These are phyloP conservation scores for Zygotorulaspora mrakii DNA, from an alignment of 1,139 yeast genomes.

Conservation along the genomic window DNA sequence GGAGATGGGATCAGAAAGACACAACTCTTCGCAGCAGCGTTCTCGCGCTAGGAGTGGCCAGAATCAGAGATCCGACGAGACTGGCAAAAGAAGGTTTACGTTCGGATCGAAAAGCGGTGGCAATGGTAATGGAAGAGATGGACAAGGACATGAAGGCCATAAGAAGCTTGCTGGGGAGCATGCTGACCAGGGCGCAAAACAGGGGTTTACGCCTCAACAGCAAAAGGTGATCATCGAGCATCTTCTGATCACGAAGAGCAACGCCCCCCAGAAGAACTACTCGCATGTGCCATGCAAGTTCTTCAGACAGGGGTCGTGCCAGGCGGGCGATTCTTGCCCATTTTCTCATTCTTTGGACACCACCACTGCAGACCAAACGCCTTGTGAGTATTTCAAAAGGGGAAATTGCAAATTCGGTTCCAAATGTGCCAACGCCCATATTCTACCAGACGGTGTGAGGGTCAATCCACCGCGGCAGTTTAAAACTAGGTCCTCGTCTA, in stretches of 20 bases:
- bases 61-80: constrained; percentile 2
- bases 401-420: constrained; percentile 93
- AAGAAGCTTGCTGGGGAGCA: neutral
- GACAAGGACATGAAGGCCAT: too few species aligned
- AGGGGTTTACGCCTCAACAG: constrained; percentile 25
- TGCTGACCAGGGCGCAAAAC: constrained; percentile 1
- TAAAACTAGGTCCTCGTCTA: neutral
- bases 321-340: constrained; percentile 89
- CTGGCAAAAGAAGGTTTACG: constrained; percentile 2
- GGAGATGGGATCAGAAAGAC: constrained; percentile 7
- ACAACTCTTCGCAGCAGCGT: constrained; percentile 4
- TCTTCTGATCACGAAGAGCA: constrained; percentile 29
- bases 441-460: constrained; percentile 74
- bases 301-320: constrained; percentile 85
- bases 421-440: constrained; percentile 90
- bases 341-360: constrained; percentile 68
- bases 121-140: neutral
- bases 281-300: constrained; percentile 95
- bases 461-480: constrained; percentile 9
- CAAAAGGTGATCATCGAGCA: constrained; percentile 30
- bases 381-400: constrained; percentile 89
- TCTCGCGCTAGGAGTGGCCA: neutral
- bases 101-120: constrained; percentile 1
- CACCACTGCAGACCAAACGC: constrained; percentile 52
- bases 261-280: constrained; percentile 27